Conservation (phyloP, 208 protist species). For the Crithidia fasciculata region DNA sequence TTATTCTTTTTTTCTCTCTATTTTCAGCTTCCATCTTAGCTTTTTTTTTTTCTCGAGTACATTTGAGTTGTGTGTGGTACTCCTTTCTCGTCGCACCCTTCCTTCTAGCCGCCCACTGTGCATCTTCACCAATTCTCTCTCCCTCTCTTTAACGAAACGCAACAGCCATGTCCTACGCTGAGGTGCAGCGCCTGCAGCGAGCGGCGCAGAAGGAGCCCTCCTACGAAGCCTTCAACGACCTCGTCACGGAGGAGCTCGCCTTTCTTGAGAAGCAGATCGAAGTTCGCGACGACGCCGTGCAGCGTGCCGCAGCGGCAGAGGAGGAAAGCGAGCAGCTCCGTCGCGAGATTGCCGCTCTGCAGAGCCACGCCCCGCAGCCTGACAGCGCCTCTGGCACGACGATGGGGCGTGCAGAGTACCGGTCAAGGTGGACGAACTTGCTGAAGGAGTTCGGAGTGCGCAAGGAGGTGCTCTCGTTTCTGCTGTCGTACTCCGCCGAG, state of each 20-base stretch:
- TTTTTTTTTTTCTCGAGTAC: neutral
- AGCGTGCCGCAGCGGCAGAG: slow-evolving; percentile 16
- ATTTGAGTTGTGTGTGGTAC: neutral
- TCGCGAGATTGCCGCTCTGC: slow-evolving; percentile 23
- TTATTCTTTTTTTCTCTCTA: slow-evolving; percentile 6
- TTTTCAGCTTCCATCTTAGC: slow-evolving; percentile 5
- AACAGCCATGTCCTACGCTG: slow-evolving; percentile 38
- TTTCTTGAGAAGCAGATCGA: slow-evolving; percentile 32
- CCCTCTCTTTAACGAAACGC: neutral
- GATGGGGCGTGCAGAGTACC: slow-evolving; percentile 32
- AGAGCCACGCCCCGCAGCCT: neutral
- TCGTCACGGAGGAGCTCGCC: slow-evolving; percentile 38
- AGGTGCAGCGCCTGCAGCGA: slow-evolving; percentile 29
- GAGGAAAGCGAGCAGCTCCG: slow-evolving; percentile 25
- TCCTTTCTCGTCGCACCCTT: neutral
- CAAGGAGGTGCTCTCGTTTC: slow-evolving; percentile 49
- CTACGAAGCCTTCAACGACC: slow-evolving; percentile 26
- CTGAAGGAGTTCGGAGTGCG: slow-evolving; percentile 60
- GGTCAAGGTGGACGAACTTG: slow-evolving; percentile 34
- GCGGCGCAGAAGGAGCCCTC: slow-evolving; percentile 27
- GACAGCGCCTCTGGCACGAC: neutral
- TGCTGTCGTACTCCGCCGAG: slow-evolving; percentile 54
- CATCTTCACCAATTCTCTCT: neutral
- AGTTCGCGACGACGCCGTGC: slow-evolving; percentile 5
- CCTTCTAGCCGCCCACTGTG: too few species aligned